A percentile compares a stretch with the other conserved stretches of the same genome.
Evolutionary conservation across 2,329 filamentous ascomycete genomes (phyloP).

Genomic region (Ascomycota sp.): DNA sequence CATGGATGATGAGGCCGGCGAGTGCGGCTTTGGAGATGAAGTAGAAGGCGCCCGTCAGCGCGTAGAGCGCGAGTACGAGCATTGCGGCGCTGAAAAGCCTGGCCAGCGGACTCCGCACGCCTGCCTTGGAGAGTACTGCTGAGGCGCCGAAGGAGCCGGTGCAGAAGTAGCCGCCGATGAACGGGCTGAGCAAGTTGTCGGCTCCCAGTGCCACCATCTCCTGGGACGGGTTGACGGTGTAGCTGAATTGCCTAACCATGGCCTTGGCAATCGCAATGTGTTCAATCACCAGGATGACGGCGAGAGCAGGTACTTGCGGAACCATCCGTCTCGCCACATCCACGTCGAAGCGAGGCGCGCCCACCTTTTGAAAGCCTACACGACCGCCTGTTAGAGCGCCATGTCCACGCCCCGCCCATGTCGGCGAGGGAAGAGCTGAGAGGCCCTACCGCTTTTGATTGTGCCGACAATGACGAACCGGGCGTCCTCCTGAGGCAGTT

Average conservation of each 20-base stretch:
- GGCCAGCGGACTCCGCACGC: conserved; percentile 59
- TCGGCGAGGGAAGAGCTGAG: neutral
- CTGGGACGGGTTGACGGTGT: conserved; percentile 59
- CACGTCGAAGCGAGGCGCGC: conserved; percentile 33
- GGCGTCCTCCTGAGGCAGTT: conserved; percentile 23
- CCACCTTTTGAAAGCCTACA: conserved; percentile 41
- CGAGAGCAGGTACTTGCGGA: conserved; percentile 45
- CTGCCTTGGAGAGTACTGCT: conserved; percentile 69
- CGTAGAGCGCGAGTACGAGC: conserved; percentile 60
- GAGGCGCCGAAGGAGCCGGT: conserved; percentile 39
- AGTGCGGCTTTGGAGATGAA: conserved; percentile 57
- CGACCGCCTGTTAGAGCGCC: conserved; percentile 2
- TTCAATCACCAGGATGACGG: conserved; percentile 63
- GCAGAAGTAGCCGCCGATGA: conserved; percentile 36
- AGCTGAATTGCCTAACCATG: conserved; percentile 61
- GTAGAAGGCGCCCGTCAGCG: conserved; percentile 57
- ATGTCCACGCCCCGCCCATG: too few species aligned
- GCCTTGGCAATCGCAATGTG: conserved; percentile 74
- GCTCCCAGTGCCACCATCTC: conserved; percentile 63
- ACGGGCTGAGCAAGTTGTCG: conserved; percentile 54
- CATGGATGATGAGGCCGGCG: conserved; percentile 64
- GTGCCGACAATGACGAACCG: conserved; percentile 42
- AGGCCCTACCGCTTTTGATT: conserved; percentile 34
- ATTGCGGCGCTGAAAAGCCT: conserved; percentile 61
- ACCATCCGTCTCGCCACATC: conserved; percentile 36